phyloP scores from a whole-genome alignment of 768 basidiomycete species.

The Mycena metata region DNA sequence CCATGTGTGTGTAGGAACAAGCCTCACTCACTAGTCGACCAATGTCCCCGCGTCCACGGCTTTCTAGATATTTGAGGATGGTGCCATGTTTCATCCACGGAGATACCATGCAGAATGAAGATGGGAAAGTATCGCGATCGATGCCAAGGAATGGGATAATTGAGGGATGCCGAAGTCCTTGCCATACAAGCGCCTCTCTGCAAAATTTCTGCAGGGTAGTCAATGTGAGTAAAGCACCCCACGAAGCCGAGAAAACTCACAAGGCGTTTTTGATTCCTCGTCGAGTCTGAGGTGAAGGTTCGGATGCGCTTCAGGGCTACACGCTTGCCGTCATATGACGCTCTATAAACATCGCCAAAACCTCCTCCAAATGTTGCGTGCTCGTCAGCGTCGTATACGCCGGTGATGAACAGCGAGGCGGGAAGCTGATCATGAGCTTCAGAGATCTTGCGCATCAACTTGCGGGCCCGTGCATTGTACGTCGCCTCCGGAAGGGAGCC shows the following conservation, averaged over 20 bases:
- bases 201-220: slow-evolving; percentile 40
- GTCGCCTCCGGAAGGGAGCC: not conserved
- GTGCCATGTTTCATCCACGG: slow-evolving; percentile 48
- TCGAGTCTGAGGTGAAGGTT: not conserved
- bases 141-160: slow-evolving; percentile 48
- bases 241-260: not conserved
- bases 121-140: slow-evolving; percentile 41
- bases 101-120: slow-evolving; percentile 45
- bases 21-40: slow-evolving; percentile 22
- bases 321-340: slow-evolving; percentile 4
- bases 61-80: slow-evolving; percentile 38
- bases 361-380: slow-evolving; percentile 36
- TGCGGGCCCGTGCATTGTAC: slow-evolving; percentile 9
- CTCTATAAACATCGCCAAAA: slow-evolving; percentile 41
- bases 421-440: slow-evolving; percentile 33
- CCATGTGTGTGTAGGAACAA: not conserved
- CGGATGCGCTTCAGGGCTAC: slow-evolving; percentile 25
- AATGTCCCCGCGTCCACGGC: slow-evolving; percentile 34
- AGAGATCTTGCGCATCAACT: slow-evolving; percentile 35
- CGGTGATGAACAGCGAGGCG: slow-evolving; percentile 34
- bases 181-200: slow-evolving; percentile 47
- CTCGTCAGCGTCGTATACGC: slow-evolving; percentile 20
- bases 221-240: not conserved
- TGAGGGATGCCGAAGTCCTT: slow-evolving; percentile 43
- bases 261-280: not conserved